Base-by-base conservation (phyloP, 768 basidiomycete species). In the Phlebiopsis flavidoalba region DNA sequence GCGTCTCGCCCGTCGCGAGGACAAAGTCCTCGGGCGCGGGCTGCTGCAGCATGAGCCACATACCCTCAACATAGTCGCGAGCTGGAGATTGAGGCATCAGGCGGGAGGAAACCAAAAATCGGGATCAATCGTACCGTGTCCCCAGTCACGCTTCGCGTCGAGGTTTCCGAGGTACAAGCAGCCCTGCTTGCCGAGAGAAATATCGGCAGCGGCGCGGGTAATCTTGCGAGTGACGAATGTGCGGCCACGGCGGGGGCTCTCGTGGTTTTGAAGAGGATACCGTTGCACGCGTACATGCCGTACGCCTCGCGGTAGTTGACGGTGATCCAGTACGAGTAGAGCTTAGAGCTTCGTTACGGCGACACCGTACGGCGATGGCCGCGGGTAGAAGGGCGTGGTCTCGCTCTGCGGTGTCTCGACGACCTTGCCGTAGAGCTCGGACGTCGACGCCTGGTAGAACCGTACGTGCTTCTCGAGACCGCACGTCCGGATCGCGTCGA, bases 191-290 rank as follows among this genome's bases (percentile, higher is more conserved):
- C 91, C 93, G 53, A 94, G 74, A 60, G 81, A 80, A 69, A 98
- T 98, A 70, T 98, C 95, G 8, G 95, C 95, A 17, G 86, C 95
- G 10, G 95, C 95, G 62, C 95, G 81, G 49, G 91, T 80, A 68
- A 98, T 97, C 79, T 98, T 98, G 70, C 95, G 82, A 46, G 95
- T 97, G 66, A 98, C 95, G 76, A 98, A 98, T 8, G 95, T 98
- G 71, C 95, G 79, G 21, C 95, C 95, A 66, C 95, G 83, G 53
- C 95, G 83, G 14, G 96, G 95, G 67, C 94, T 96, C 77, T 98
- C 95, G 76, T 98, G 95, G 72, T 98, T 97, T n/a, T 31, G 86
- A 97, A 98, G 66, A 98, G 75, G 70, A 98, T 98, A 52, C 95
- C 95, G 74, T 97, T 97, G 75, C 91, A 95, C 17, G 94, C 92